Evolutionary conservation across 208 protist genomes (phyloP), one percentile per base, ranked within the genome.

Genomic region (Trypanosoma rangeli): DNA sequence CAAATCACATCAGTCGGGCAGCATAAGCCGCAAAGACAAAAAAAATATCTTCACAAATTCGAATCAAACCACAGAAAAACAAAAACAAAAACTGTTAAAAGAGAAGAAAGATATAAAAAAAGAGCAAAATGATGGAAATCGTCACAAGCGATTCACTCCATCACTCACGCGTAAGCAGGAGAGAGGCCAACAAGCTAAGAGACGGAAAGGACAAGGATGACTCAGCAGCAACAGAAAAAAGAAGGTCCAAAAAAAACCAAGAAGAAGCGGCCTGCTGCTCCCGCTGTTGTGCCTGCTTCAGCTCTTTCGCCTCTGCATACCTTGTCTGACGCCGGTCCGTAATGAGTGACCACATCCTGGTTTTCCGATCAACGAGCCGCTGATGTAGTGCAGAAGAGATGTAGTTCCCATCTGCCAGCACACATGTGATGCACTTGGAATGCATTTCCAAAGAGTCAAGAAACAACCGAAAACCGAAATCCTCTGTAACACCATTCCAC

Each of bases 401-500:
- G 52, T 74, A 74, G 63, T 74, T 74, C n/a, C 69, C 69, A 20
- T 68, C 13, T 1, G 44, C 26, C 8, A 50, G 52, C 15, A 74
- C 28, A 33, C 20, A 53, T 37, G 53, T 68, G 13, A 37, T 55
- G 42, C 69, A 74, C 3, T 13, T 29, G 18, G 48, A 9, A 16
- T 42, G 15, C 33, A 20, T 24, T 10, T 68, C 54, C 16, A 74
- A 16, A 15, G 60, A 26, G 33, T 74, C 61, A 20, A 74, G 26
- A 24, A 74, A 56, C 22, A 15, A 10, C 9, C 24, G 22, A 5
- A 74, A 24, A 22, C 39, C 50, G n/a, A 52, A 57, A 72, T 70
- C 69, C 55, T 68, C 39, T 5, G 79, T 80, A n/a, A 84, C 39
- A 9, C 67, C 63, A 48, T 84, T 84, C 74, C 74, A 84, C 10